Conservation (phyloP, 2,329 filamentous ascomycete species). For the Fusarium haematococcum region DNA sequence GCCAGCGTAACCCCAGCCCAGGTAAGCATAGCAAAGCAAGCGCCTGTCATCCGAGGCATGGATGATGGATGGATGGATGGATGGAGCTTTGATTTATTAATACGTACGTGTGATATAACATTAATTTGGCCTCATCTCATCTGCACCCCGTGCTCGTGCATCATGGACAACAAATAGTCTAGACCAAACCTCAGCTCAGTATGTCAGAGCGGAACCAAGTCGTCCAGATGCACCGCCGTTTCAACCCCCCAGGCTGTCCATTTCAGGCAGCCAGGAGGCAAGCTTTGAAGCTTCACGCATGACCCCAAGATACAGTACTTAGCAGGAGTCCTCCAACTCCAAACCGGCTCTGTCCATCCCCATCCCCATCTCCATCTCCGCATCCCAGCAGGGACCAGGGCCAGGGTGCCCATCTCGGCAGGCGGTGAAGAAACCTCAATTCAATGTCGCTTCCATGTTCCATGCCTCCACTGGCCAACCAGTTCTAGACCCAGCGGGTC, state of each 20-base stretch:
- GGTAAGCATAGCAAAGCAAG: not conserved
- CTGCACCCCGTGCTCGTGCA: constrained; percentile 6
- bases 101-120: not conserved
- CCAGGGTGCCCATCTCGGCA: not conserved
- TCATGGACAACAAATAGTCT: not conserved
- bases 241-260: not conserved
- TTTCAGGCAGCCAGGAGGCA: not conserved
- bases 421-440: constrained; percentile 2
- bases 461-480: not conserved
- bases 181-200: not conserved
- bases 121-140: constrained; percentile 11
- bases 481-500: constrained; percentile 9
- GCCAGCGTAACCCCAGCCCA: not conserved
- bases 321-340: not conserved
- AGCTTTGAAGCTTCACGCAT: constrained; percentile 2
- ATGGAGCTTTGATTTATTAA: not conserved
- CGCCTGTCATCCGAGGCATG: constrained; percentile 5
- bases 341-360: not conserved
- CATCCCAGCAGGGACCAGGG: not conserved
- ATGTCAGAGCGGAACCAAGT: not conserved
- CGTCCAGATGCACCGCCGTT: not conserved
- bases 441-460: not conserved
- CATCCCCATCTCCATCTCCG: not conserved
- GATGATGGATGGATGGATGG: not conserved
- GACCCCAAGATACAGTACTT: constrained; percentile 1